Base-by-base conservation (phyloP, 2,329 filamentous ascomycete species). In the Cladophialophora exuberans region DNA sequence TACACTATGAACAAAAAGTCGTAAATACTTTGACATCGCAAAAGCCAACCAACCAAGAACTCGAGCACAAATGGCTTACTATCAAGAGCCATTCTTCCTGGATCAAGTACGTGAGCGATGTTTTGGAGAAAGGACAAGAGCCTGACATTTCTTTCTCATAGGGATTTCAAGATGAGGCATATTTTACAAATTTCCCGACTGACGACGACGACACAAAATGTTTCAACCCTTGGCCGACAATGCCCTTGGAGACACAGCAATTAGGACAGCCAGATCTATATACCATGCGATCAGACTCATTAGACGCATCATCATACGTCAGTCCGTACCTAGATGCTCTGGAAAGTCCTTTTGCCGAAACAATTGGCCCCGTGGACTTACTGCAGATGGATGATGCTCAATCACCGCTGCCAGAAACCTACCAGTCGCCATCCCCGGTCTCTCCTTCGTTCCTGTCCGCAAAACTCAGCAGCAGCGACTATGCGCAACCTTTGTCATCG, bases 1-100 rank as follows among this genome's bases (percentile, higher is more conserved):
- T 23, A 13, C 18, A 42, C 1, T 5, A 9, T 5, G 26, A 42
- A 25, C 38, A 42, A 39, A 15, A 6, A 18, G 38, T n/a, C 26
- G 38, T 42, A 23, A 7, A 18, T 41, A 20, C 18, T 41, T 41
- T 22, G 22, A 20, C 17, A n/a, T 26, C 9, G 35, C 20, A 7
- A n/a, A 38, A 48, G 10, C 23, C 9, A 31, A 48, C 18, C 22
- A 39, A 15, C 28, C 10, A 23, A 39, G 15, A n/a, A 26, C 10
- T 9, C 22, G 11, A 28, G 13, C 26, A 28, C 22, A 18, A 26
- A 49, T 49, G 46, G 31, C 46, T 4, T 49, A 30, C 46, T 49
- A 39, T 15, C 33, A 26, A 22, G 46, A 49, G 6, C 23, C 46
- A 4, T 39, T 49, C 25, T 49, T 49, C 33, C 46, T 49, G 10